Evolutionary conservation across 106 monocot species (phyloP).

Genomic region (Platanthera guangdongensis): DNA sequence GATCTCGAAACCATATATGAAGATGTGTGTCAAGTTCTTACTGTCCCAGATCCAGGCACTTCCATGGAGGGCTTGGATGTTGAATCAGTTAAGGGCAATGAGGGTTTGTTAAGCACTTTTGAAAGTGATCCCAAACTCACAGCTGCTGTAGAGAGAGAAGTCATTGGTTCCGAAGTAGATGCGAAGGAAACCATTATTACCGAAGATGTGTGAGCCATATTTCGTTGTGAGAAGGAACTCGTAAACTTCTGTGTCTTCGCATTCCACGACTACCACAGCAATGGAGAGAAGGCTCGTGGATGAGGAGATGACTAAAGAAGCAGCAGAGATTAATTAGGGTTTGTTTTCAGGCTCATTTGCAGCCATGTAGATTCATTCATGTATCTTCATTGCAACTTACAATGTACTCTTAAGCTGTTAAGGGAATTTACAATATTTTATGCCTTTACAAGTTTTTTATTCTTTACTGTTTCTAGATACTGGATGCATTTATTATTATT

Average conservation of each 20-base stretch:
- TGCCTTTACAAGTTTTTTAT: too few species aligned
- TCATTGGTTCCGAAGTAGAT: neutral
- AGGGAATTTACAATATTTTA: too few species aligned
- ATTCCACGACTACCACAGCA: neutral
- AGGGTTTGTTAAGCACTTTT: neutral
- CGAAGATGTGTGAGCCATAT: neutral
- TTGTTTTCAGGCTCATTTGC: too few species aligned
- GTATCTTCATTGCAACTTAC: neutral
- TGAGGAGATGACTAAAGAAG: neutral
- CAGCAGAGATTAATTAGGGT: neutral
- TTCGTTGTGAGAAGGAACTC: neutral
- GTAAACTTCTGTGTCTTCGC: neutral
- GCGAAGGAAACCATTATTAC: neutral
- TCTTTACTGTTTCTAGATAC: too few species aligned
- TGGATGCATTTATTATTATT: too few species aligned
- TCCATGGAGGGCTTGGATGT: neutral
- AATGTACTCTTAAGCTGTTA: too few species aligned
- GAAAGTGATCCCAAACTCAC: neutral
- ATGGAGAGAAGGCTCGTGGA: neutral
- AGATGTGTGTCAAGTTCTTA: conserved; percentile 27
- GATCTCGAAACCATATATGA: conserved; percentile 40
- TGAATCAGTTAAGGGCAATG: neutral
- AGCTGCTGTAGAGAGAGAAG: neutral
- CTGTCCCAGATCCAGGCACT: neutral
- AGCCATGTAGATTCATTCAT: neutral